Base-by-base conservation (phyloP, 805 yeast genomes). In the Yarrowia sp. region DNA sequence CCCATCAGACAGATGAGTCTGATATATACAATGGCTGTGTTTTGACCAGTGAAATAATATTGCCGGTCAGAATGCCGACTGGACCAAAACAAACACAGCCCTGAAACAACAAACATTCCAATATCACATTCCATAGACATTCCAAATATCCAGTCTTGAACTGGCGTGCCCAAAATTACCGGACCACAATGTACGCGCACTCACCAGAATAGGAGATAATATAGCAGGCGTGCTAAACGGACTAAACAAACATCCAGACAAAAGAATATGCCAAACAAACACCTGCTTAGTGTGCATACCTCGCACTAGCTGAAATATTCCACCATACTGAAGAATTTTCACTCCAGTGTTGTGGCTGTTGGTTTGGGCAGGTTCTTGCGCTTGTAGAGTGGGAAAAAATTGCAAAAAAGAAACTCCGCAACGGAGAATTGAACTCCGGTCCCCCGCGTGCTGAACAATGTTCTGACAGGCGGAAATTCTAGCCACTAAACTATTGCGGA, bases 391-490 rank as follows among this genome's bases (percentile, higher is more conserved):
- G 32, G 50, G n/a, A 15, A 26, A 32, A n/a, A 12, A 14, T 19
- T 8, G 38, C 26, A 52, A 53, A 53, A 53, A 53, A 11, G 11
- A 38, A 26, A 16, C 59, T 53, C 59, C 59, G 59, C 59, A 53
- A 53, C 59, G 59, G 58, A 52, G 58, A 52, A 52, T 52, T 52
- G 58, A 52, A 53, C 59, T 53, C 59, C 59, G 59, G 59, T 55
- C 61, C 61, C 61, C 61, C 61, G 61, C 61, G 61, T 55, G 61
- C 61, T 55, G 61, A 55, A 55, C 61, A 40, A 36, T 19, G 59
- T 55, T 41, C 71, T 76, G 79, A 77, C 79, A 77, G 78, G 78
- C 79, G 79, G 78, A 73, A 73, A 77, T 77, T 76, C 79, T 77
- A 75, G 78, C 79, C 79, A 77, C 78, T 77, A 77, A 77, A 76